Percentiles rank a stretch among this genome's conserved stretches.
phyloP scores from a whole-genome alignment of 306 rosid genomes.

The Gastrolobium bilobum region DNA sequence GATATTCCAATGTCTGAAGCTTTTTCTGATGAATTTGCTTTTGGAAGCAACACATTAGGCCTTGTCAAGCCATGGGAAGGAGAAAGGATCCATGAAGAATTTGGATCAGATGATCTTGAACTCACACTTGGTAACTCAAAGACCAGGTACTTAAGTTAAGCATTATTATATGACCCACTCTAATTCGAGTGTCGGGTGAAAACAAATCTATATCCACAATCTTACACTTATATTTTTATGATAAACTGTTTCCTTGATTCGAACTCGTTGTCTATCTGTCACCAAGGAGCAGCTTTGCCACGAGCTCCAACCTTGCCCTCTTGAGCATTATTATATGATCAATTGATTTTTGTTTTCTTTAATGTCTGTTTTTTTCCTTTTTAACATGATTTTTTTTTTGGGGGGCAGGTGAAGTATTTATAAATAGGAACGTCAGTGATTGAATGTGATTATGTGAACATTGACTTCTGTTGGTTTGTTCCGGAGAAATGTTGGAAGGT shows the following conservation, averaged over 20 bases:
- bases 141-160: conserved; percentile 62
- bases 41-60: conserved; percentile 81
- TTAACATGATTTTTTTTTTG: conserved; percentile 30
- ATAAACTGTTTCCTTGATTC: too few species aligned
- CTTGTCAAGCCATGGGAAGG: conserved; percentile 99
- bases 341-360: background rate
- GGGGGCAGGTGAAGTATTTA: conserved; percentile 63
- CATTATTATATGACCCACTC: background rate
- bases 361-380: background rate
- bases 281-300: too few species aligned
- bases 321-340: conserved; percentile 5
- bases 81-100: conserved; percentile 92
- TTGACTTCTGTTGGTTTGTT: conserved; percentile 44
- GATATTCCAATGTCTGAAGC: conserved; percentile 93
- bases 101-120: conserved; percentile 89
- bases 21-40: conserved; percentile 89
- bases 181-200: too few species aligned
- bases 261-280: too few species aligned
- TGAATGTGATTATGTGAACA: conserved; percentile 44
- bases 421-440: conserved; percentile 41
- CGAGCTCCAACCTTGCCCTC: too few species aligned
- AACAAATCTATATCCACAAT: too few species aligned
- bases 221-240: too few species aligned
- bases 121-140: conserved; percentile 96
- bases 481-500: conserved; percentile 37